Base-by-base conservation (phyloP, 2,329 filamentous ascomycete genomes). In the Talaromyces sp. region DNA sequence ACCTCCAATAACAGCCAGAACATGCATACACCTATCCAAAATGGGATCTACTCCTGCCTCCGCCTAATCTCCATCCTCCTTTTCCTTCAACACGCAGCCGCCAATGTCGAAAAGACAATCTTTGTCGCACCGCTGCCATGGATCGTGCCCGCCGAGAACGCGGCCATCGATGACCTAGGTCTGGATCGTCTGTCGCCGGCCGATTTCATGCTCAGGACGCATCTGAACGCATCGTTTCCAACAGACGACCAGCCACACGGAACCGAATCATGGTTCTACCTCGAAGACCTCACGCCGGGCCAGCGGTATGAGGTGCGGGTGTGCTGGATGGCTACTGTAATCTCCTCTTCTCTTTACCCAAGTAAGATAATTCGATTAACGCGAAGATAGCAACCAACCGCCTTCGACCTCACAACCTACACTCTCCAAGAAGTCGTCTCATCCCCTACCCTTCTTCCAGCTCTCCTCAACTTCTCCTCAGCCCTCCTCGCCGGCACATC, bases 281-380 rank as follows among this genome's bases (percentile, higher is more conserved):
- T 99, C 6, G 85, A 90, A 64, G 80, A 84, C 39, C 82, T 99
- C 63, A 83, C 79, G n/a, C 84, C 87, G 41, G 86, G 87, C 11
- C 89, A 90, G 73, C 86, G 93, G 69, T 97, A 98, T 82, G 95
- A 99, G 81, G 85, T 96, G 58, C 88, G 95, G 63, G 84, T 97
- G 66, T 98, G 94, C 80, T 99, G 94, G 93, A 85, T 92, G 67
- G 95, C 95, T 47, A 95, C 90, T 67, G 94, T 97, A 84, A 79
- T 37, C 50, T 43, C 17, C 19, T n/a, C 54, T 6, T 59, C 52
- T 49, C 35, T 56, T 3, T 9, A 61, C 4, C 17, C 8, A 33
- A 62, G 11, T n/a, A 27, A 25, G 22, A 31, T 11, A 9, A 6
- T n/a, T 27, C 6, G 37, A 15, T 10, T 59, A 33, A 57, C 33